These are phyloP conservation scores for Lentinus tigrinus DNA, from an alignment of 768 basidiomycete genomes.

Conservation along the genomic window DNA sequence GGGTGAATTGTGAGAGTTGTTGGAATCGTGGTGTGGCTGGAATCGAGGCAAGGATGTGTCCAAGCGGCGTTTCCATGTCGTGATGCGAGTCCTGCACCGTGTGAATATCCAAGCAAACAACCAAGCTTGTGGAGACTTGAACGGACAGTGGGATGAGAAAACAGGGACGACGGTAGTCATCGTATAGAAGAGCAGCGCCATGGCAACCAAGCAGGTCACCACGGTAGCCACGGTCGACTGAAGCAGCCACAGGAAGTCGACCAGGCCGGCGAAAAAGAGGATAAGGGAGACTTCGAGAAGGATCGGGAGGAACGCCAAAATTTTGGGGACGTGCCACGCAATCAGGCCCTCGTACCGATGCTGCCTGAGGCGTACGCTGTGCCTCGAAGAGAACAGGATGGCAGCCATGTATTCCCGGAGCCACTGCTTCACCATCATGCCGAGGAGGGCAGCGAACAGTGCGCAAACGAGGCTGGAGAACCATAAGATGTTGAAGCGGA, in stretches of 20 bases:
- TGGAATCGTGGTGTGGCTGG: no score
- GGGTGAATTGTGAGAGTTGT: no score
- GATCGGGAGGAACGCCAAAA: conserved; percentile 17
- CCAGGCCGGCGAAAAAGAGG: conserved; percentile 21
- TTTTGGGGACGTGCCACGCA: conserved; percentile 22
- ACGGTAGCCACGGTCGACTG: conserved; percentile 13
- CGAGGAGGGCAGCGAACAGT: conserved; percentile 13
- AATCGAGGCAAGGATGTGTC: no score
- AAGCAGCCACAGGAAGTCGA: conserved; percentile 20
- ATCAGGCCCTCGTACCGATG: conserved; percentile 17
- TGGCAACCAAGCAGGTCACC: background rate
- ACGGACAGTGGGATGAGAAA: background rate
- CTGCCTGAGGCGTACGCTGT: conserved; percentile 20
- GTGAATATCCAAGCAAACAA: background rate
- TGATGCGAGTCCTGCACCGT: background rate
- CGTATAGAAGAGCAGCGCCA: conserved; percentile 9
- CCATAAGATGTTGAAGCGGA: conserved; percentile 18
- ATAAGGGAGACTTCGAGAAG: conserved; percentile 13
- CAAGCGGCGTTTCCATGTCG: background rate
- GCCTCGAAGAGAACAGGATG: conserved; percentile 5
- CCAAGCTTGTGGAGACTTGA: conserved; percentile 10
- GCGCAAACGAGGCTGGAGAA: conserved; percentile 18
- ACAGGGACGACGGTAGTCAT: conserved; percentile 8
- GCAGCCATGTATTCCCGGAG: conserved; percentile 3
- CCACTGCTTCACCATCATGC: conserved; percentile 21